Evolutionary conservation across 768 basidiomycete genomes (phyloP).

Genomic region (Boletus rex-veris): DNA sequence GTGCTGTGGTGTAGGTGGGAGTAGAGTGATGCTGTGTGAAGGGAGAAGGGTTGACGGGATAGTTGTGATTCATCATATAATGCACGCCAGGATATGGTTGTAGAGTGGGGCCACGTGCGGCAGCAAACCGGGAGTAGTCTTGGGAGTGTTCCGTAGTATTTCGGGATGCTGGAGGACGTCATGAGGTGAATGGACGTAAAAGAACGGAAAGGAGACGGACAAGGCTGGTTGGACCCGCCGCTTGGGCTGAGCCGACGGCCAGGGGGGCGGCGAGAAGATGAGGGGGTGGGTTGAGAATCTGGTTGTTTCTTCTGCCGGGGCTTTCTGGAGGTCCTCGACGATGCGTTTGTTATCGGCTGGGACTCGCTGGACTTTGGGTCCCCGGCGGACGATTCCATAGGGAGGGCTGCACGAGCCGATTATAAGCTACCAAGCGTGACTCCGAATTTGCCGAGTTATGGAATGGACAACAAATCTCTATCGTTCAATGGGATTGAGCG

Average conservation of each 20-base stretch:
- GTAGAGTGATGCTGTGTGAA: conserved; percentile 42
- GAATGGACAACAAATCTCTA: conserved; percentile 9
- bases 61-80: conserved; percentile 67
- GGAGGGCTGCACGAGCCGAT: conserved; percentile 23
- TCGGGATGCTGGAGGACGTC: conserved; percentile 17
- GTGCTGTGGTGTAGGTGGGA: conserved; percentile 32
- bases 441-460: conserved; percentile 34
- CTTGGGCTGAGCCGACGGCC: conserved; percentile 27
- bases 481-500: not conserved
- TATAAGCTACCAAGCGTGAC: conserved; percentile 19
- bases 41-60: conserved; percentile 56
- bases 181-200: conserved; percentile 2
- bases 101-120: conserved; percentile 40
- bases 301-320: conserved; percentile 52
- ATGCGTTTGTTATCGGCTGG: conserved; percentile 39
- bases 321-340: conserved; percentile 42
- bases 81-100: conserved; percentile 57
- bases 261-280: conserved; percentile 26
- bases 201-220: conserved; percentile 14
- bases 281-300: conserved; percentile 26
- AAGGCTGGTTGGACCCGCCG: conserved; percentile 16
- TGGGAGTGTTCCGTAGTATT: conserved; percentile 19
- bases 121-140: conserved; percentile 31
- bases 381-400: conserved; percentile 52
- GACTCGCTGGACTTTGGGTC: conserved; percentile 40